A percentile compares a stretch with the other conserved stretches of the same genome.
Evolutionary conservation across 2,329 filamentous ascomycete genomes (phyloP).

Genomic region (Beauveria sp.): DNA sequence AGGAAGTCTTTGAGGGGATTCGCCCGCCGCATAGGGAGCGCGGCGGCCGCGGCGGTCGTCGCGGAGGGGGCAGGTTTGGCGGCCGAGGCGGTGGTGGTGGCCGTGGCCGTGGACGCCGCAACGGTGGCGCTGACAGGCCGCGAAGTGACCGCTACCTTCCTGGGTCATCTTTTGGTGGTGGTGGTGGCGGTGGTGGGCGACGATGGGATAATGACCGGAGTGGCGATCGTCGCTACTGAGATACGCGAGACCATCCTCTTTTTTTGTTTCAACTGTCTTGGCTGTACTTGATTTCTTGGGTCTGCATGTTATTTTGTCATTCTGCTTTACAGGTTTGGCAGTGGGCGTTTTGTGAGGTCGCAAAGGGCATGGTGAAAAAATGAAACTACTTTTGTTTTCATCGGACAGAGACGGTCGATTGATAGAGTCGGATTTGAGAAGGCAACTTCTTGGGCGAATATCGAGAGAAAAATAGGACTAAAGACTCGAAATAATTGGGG

Average conservation of each 20-base stretch:
- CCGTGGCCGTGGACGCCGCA: constrained; percentile 16
- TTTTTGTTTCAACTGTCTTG: not conserved
- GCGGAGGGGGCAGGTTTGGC: constrained; percentile 16
- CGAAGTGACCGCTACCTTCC: constrained; percentile 29
- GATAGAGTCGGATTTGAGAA: not conserved
- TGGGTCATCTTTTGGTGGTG: constrained; percentile 14
- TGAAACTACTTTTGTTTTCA: not conserved
- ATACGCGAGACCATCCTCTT: not conserved
- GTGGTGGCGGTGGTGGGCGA: constrained; percentile 16
- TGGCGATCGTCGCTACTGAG: constrained; percentile 5
- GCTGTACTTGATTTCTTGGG: not conserved
- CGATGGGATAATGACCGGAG: constrained; percentile 12
- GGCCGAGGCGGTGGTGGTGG: constrained; percentile 21
- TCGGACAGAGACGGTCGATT: not conserved
- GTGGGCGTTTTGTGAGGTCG: not conserved
- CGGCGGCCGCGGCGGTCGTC: constrained; percentile 20
- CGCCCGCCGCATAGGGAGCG: constrained; percentile 49
- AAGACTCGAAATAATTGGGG: not conserved
- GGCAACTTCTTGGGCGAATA: not conserved
- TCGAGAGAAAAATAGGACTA: not conserved
- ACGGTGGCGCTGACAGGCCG: constrained; percentile 17
- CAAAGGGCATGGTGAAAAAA: not conserved
- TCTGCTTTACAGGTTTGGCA: not conserved
- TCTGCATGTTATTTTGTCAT: not conserved
- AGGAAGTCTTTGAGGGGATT: constrained; percentile 60